A percentile compares a stretch with the other conserved stretches of the same genome.
These are phyloP conservation scores for Saccharomycopsis microspora DNA, from an alignment of 805 yeast species.

Conservation along the genomic window DNA sequence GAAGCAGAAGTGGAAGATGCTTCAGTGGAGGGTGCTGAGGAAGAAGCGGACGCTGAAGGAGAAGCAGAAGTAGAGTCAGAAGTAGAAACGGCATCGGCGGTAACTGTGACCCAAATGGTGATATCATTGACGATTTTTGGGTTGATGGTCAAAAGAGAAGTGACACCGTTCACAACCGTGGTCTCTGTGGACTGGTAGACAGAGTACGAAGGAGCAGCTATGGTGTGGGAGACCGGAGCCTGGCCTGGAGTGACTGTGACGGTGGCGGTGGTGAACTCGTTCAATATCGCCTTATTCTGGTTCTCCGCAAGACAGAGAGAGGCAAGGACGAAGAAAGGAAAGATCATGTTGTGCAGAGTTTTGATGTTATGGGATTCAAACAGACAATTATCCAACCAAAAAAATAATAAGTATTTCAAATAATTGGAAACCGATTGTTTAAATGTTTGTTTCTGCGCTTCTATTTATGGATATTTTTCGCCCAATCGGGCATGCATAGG, in stretches of 20 bases:
- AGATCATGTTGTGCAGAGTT: not conserved
- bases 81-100: conserved; percentile 3
- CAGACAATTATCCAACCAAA: not conserved
- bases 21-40: not conserved
- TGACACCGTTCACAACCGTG: not conserved
- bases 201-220: conserved; percentile 12
- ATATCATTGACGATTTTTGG: conserved; percentile 10
- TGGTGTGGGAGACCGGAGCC: conserved; percentile 9
- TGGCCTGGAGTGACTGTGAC: conserved; percentile 15
- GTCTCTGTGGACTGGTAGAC: conserved; percentile 11
- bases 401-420: not conserved
- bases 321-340: not conserved
- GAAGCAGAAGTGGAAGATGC: not conserved
- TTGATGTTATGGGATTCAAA: not conserved
- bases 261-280: conserved; percentile 12
- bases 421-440: not conserved
- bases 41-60: not conserved
- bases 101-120: conserved; percentile 13
- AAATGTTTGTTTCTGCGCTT: no score
- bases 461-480: no score
- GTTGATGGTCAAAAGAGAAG: conserved; percentile 6
- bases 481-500: no score
- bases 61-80: not conserved
- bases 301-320: not conserved
- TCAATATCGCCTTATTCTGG: conserved; percentile 13